These are phyloP conservation scores for Pleurotus djamor DNA, from an alignment of 768 basidiomycete species.

Conservation along the genomic window DNA sequence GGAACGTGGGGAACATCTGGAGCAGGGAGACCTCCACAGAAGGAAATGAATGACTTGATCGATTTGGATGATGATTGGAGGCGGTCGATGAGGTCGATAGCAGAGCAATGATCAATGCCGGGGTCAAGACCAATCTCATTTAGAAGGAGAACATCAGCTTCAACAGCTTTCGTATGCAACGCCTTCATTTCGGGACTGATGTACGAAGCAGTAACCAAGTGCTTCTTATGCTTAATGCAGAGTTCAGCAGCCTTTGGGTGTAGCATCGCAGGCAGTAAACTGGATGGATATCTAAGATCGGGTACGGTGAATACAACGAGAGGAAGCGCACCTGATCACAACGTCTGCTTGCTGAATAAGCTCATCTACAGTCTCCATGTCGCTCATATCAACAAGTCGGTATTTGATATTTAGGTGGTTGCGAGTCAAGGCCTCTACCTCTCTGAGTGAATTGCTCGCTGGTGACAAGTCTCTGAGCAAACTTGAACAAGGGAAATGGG, in stretches of 20 bases:
- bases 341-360: constrained; percentile 71
- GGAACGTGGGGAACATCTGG: constrained; percentile 67
- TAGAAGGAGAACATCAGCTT: constrained; percentile 64
- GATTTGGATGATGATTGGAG: constrained; percentile 49
- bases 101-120: constrained; percentile 88
- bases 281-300: constrained; percentile 22
- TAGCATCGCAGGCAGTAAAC: constrained; percentile 76
- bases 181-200: constrained; percentile 74
- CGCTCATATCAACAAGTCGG: constrained; percentile 57
- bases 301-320: background rate
- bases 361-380: constrained; percentile 38
- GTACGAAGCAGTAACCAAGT: constrained; percentile 92
- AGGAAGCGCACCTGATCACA: constrained; percentile 68
- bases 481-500: constrained; percentile 11
- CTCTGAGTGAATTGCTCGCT: constrained; percentile 74
- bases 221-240: constrained; percentile 67
- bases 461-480: constrained; percentile 6
- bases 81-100: constrained; percentile 62
- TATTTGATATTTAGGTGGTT: constrained; percentile 51
- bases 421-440: constrained; percentile 48
- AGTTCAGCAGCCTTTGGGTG: constrained; percentile 70
- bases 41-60: constrained; percentile 77
- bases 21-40: constrained; percentile 91
- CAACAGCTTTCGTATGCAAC: constrained; percentile 52
- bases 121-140: constrained; percentile 93